Conservation (phyloP, 192 early-diverging fungal species). For the Coemansia nantahalensis region DNA sequence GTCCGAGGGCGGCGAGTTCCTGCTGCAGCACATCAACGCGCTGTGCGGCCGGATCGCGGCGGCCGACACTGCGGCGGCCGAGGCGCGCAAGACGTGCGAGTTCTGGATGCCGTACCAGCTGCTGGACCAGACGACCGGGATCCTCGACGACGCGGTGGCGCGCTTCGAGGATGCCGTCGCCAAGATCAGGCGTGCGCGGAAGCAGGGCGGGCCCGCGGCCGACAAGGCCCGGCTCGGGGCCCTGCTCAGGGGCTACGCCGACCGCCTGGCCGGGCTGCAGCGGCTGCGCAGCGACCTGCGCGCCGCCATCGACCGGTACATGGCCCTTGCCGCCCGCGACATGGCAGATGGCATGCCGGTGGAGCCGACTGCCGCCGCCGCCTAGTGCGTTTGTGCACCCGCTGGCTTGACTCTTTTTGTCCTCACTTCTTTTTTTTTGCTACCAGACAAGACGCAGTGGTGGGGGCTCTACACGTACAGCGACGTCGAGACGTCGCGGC, state of each 20-base stretch:
- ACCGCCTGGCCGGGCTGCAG: slow-evolving; percentile 25
- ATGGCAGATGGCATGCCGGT: slow-evolving; percentile 3
- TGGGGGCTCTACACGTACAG: slow-evolving; percentile 44
- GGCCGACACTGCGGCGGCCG: not conserved
- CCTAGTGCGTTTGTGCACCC: no score
- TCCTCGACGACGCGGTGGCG: slow-evolving; percentile 33
- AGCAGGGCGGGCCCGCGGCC: slow-evolving; percentile 4
- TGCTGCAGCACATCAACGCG: slow-evolving; percentile 38
- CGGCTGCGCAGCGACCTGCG: slow-evolving; percentile 19
- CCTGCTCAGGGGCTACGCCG: slow-evolving; percentile 36
- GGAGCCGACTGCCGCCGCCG: no score
- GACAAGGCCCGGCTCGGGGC: slow-evolving; percentile 11
- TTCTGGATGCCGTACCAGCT: slow-evolving; percentile 50
- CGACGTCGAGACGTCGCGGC: slow-evolving; percentile 18
- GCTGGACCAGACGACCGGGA: slow-evolving; percentile 41
- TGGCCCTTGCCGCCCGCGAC: slow-evolving; percentile 36
- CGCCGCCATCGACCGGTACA: slow-evolving; percentile 27
- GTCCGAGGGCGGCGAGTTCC: slow-evolving; percentile 36
- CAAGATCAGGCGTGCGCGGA: slow-evolving; percentile 29
- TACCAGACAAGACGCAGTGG: no score
- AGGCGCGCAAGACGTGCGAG: slow-evolving; percentile 38
- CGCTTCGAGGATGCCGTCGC: slow-evolving; percentile 37
- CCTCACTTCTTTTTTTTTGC: no score
- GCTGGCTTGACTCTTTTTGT: no score
- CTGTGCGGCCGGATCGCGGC: slow-evolving; percentile 10